Evolutionary conservation across 352 stramenopile species (phyloP).

Genomic region (Phytophthora chlamydospora): DNA sequence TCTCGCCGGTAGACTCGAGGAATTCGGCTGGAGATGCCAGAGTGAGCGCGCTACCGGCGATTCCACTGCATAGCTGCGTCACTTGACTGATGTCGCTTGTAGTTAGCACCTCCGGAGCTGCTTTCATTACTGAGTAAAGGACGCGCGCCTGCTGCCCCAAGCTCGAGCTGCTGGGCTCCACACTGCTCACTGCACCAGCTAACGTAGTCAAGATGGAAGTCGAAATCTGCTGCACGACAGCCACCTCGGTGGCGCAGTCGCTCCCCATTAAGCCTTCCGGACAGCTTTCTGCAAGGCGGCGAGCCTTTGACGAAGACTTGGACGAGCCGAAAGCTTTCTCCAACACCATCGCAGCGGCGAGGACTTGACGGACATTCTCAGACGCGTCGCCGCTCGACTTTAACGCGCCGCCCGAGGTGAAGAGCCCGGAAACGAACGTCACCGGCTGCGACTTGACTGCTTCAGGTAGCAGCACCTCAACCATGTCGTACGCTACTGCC

Average conservation of each 20-base stretch:
- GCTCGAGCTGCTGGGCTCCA: constrained; percentile 49
- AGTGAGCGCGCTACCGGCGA: constrained; percentile 53
- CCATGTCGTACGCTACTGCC: constrained; percentile 39
- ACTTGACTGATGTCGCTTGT: constrained; percentile 38
- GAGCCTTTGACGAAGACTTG: constrained; percentile 3
- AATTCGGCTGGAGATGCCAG: constrained; percentile 48
- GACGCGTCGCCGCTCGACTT: constrained; percentile 26
- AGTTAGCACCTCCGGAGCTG: constrained; percentile 43
- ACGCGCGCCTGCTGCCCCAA: constrained; percentile 65
- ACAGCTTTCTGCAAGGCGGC: constrained; percentile 24
- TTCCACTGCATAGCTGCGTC: constrained; percentile 43
- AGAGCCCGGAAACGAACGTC: constrained; percentile 43
- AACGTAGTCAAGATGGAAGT: constrained; percentile 54
- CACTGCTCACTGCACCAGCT: constrained; percentile 16
- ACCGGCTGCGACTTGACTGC: constrained; percentile 42
- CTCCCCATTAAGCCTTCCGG: constrained; percentile 48
- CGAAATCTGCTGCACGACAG: constrained; percentile 45
- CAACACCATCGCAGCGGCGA: constrained; percentile 57
- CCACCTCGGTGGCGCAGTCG: constrained; percentile 47
- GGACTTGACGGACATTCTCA: constrained; percentile 38
- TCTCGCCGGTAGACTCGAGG: constrained; percentile 44
- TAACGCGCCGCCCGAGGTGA: constrained; percentile 21
- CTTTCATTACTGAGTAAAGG: constrained; percentile 49
- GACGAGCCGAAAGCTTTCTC: constrained; percentile 39
- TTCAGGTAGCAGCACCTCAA: constrained; percentile 49